Base-by-base conservation (phyloP, 768 basidiomycete species). In the Naganishia kalamii region DNA sequence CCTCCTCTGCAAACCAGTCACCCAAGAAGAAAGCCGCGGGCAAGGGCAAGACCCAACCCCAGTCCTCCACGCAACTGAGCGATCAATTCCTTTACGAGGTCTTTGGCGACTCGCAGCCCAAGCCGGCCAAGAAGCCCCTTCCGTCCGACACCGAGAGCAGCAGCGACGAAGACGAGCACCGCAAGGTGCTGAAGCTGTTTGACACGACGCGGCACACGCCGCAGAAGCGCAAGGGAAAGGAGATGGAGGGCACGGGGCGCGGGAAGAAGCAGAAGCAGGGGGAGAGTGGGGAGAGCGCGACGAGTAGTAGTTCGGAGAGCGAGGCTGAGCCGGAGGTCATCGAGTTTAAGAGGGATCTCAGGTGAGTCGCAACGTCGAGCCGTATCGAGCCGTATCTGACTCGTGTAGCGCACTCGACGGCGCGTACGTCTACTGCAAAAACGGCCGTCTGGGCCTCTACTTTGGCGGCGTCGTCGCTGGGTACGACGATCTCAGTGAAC, bases 221-320 rank as follows among this genome's bases (percentile, higher is more conserved):
- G 54, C 54, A 57, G 54, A 57, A 57, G 54, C 33, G 54, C 13
- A 57, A 57, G 54, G 54, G 33, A 15, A 40, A 57, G 13, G 37
- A 57, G 23, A 21, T 23, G 21, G 35, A 40, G 6, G 35, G 25
- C n/a, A 35, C 3, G 35, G 54, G 11, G 37, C 21, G 19, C 3
- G 54, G 37, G 4, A 57, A 57, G 23, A 57, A 57, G 54, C 19
- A 21, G 35, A 57, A 41, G 37, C n/a, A 57, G 54, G 54, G 37
- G 13, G 40, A 57, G 54, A 13, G 23, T 33, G 50, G 17, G 30
- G 23, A 40, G 3, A 37, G 21, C 13, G 27, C 37, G 23, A 40
- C 21, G 13, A 37, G 21, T 17, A 35, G 40, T n/a, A 35, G 23
- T 3, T 23, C 54, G 35, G 51, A 29, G 6, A 25, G 33, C 8